phyloP scores from a whole-genome alignment of 2,329 filamentous ascomycete genomes.

The Hypoxylon rubiginosum region DNA sequence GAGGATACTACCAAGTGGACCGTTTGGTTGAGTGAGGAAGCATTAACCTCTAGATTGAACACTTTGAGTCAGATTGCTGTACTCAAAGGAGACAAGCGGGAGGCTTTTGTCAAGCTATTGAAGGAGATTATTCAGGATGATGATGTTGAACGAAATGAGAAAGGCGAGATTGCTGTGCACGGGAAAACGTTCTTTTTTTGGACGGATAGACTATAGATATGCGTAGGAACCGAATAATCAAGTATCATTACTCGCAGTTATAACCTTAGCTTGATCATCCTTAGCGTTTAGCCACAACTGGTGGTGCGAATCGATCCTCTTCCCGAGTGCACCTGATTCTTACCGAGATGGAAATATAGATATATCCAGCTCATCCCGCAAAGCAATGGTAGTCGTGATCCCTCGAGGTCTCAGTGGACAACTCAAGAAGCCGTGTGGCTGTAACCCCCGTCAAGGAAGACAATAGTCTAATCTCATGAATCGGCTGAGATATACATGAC shows the following conservation, averaged over 20 bases:
- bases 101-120: conserved; percentile 63
- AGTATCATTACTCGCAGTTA: background rate
- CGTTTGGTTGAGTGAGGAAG: conserved; percentile 69
- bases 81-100: conserved; percentile 64
- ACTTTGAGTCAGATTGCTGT: conserved; percentile 78
- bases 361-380: background rate
- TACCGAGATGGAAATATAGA: background rate
- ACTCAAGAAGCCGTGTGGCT: background rate
- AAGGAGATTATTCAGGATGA: conserved; percentile 66
- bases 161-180: conserved; percentile 74
- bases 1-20: conserved; percentile 70
- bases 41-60: conserved; percentile 72
- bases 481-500: conserved; percentile 81
- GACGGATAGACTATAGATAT: conserved; percentile 63
- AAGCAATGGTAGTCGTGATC: background rate
- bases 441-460: background rate
- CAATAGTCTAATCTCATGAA: conserved; percentile 54
- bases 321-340: background rate
- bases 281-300: background rate
- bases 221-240: background rate
- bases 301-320: too few species aligned
- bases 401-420: background rate
- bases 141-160: conserved; percentile 70
- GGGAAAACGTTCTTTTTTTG: conserved; percentile 74
- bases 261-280: background rate